Percentiles rank a stretch among this genome's conserved stretches.
Conservation (phyloP, 768 basidiomycete genomes). For the Macrolepiota dolichaula region DNA sequence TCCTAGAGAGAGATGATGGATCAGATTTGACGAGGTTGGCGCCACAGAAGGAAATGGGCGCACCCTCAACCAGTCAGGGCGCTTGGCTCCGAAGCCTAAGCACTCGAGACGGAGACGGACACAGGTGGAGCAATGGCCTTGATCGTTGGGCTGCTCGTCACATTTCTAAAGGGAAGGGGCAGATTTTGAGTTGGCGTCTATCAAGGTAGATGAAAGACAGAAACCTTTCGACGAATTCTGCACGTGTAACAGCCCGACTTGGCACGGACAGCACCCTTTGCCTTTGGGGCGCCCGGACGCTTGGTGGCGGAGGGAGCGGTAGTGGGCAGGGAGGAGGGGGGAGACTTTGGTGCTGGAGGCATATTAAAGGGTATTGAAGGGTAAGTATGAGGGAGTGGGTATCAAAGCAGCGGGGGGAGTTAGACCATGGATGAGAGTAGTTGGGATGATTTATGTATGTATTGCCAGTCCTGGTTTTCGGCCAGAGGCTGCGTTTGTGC, state of each 20-base stretch:
- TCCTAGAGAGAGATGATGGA: constrained; percentile 40
- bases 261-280: constrained; percentile 79
- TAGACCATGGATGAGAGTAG: constrained; percentile 1
- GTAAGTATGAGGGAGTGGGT: not conserved
- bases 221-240: constrained; percentile 80
- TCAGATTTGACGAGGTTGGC: not conserved
- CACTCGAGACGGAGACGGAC: constrained; percentile 79
- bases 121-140: constrained; percentile 72
- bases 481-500: not conserved
- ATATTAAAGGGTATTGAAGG: constrained; percentile 17
- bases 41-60: constrained; percentile 22
- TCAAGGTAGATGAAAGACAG: constrained; percentile 14
- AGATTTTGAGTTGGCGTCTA: not conserved
- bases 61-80: constrained; percentile 84
- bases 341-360: constrained; percentile 41
- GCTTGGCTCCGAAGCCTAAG: constrained; percentile 81
- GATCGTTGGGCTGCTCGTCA: constrained; percentile 64
- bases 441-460: constrained; percentile 2
- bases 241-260: constrained; percentile 91
- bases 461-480: not conserved
- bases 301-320: constrained; percentile 7
- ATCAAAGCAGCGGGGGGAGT: constrained; percentile 15
- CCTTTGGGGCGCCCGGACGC: constrained; percentile 52
- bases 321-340: constrained; percentile 33
- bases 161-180: constrained; percentile 64